Evolutionary conservation across 768 basidiomycete genomes (phyloP), one percentile per base, ranked within the genome.

Genomic region (Trametes elegans): DNA sequence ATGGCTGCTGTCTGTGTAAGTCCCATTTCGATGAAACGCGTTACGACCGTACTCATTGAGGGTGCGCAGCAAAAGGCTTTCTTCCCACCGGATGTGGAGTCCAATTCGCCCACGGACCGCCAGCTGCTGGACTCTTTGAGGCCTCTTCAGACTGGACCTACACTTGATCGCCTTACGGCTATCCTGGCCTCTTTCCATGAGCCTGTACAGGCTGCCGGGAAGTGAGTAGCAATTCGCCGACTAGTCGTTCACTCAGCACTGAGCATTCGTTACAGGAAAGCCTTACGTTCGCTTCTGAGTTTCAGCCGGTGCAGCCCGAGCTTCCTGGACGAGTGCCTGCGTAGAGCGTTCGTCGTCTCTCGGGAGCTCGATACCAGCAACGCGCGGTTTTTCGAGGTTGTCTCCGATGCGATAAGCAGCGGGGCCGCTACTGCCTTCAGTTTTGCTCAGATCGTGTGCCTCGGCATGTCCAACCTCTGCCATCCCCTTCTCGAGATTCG

Each of bases 1-100:
- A 73, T 96, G 72, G 83, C 90, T n/a, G 83, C 91, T 8, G 79
- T 96, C 56, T 90, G 88, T 66, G 93, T 96, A 63, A 74, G 93
- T 85, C 21, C 32, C 19, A 31, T 11, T 32, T 29, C 28, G n/a
- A 3, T 29, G 11, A 23, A 10, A 51, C 36, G 16, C 16, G 5
- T 27, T 8, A 14, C 11, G 16, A 1, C 18, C 3, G 10, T 36
- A 53, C 18, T 48, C 18, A 29, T 23, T 2, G 13, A 21, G 4
- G 34, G 34, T 40, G 18, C 11, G 4, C 65, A 96, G 93, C 81
- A 82, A 74, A 92, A 84, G 54, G 88, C 90, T 2, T 88, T 88
- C 64, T 88, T 84, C 59, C 81, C 84, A 23, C 77, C 81, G 6
- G 84, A 88, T 24, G 63, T 73, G 24, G 71, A 79, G 3, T 81